Conservation (phyloP, 2,329 filamentous ascomycete genomes). For the Periglandula ipomoeae region DNA sequence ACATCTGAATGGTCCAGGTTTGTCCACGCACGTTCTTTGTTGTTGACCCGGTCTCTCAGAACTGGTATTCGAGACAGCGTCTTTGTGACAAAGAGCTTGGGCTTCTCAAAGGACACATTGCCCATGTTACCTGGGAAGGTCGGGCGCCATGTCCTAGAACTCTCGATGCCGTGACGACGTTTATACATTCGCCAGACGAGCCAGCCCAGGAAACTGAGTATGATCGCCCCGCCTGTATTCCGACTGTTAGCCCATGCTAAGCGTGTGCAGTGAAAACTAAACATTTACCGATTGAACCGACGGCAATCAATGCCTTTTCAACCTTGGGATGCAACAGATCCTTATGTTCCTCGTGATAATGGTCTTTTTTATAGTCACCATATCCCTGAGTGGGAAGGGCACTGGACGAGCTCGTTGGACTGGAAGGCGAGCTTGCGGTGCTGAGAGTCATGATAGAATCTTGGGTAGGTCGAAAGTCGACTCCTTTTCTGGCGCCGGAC, state of each 20-base stretch:
- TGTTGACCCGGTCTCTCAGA: conserved; percentile 23
- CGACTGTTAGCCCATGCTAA: background rate
- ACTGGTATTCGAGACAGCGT: conserved; percentile 24
- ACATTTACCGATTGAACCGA: conserved; percentile 12
- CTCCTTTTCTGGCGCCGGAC: conserved; percentile 6
- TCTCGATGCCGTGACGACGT: conserved; percentile 17
- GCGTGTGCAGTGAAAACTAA: background rate
- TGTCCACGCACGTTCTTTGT: conserved; percentile 20
- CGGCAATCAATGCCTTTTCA: conserved; percentile 14
- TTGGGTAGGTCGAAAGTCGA: background rate
- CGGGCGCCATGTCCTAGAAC: conserved; percentile 22
- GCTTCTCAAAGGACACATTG: background rate
- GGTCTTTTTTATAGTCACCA: background rate
- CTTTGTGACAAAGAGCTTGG: conserved; percentile 8
- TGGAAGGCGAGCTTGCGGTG: background rate
- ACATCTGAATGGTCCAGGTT: conserved; percentile 22
- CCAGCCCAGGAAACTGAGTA: conserved; percentile 35
- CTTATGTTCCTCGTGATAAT: background rate
- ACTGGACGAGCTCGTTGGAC: background rate
- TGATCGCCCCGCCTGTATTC: conserved; percentile 31
- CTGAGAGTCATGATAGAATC: background rate
- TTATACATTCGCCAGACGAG: conserved; percentile 29
- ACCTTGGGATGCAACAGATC: conserved; percentile 4
- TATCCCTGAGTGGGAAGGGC: background rate
- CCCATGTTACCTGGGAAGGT: conserved; percentile 2